phyloP scores from a whole-genome alignment of 345 rosid genomes.

The Brassica cretica region DNA sequence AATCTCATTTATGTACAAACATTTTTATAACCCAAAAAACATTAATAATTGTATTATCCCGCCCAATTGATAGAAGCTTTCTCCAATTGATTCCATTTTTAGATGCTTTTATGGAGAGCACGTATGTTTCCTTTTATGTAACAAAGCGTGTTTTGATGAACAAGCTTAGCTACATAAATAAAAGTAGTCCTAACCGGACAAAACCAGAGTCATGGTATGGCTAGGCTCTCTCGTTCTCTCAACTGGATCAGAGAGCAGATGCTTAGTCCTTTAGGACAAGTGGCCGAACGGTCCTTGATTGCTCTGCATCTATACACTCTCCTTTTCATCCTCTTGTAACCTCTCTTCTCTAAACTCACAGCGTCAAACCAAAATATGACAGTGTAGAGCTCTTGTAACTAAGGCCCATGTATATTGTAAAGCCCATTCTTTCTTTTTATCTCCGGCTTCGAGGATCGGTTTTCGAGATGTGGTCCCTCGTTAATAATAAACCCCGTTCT shows the following conservation, averaged over 20 bases:
- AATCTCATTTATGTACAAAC: neutral
- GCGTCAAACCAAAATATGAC: neutral
- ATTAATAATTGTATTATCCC: neutral
- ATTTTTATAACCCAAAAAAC: neutral
- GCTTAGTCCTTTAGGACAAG: constrained; percentile 39
- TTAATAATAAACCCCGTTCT: neutral
- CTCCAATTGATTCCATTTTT: too few relatives aligned
- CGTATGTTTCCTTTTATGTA: too few relatives aligned
- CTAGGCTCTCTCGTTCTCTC: too few relatives aligned
- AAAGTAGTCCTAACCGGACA: too few relatives aligned
- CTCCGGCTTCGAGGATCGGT: neutral
- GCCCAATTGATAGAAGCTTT: neutral
- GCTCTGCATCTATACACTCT: constrained; percentile 60
- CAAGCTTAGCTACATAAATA: too few relatives aligned
- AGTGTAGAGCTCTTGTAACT: neutral
- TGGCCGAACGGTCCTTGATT: constrained; percentile 56
- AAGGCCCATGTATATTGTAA: constrained; percentile 8
- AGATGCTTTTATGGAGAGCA: too few relatives aligned
- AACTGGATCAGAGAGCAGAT: neutral
- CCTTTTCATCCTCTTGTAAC: constrained; percentile 49
- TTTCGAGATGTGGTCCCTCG: neutral
- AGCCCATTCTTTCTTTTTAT: neutral
- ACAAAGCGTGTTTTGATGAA: too few relatives aligned
- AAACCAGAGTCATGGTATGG: too few relatives aligned
- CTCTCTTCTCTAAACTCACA: constrained; percentile 50